Evolutionary conservation across 2,329 filamentous ascomycete genomes (phyloP), one percentile per base, ranked within the genome.

Genomic region (Tolypocladium inflatum): DNA sequence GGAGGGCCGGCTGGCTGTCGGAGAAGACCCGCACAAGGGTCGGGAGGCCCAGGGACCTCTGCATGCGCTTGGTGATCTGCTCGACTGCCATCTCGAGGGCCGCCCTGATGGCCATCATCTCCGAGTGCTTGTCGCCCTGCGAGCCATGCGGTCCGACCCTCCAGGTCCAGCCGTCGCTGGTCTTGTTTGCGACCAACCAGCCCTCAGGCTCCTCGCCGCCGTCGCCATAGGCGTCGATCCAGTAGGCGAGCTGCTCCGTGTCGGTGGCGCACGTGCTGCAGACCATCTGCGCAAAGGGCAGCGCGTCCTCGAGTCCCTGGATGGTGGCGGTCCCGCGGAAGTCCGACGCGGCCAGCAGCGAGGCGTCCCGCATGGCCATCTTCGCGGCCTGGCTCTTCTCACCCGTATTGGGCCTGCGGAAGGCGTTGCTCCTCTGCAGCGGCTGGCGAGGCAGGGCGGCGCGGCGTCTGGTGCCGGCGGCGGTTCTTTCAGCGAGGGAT

Each of bases 51-150:
- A 15, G 9, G 10, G 23, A 7, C 19, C 30, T 9, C 19, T n/a
- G 8, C 19, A 3, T 30, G 48, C 38, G 48, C 7, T 52, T 21
- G 19, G 35, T 2, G 13, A 50, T 19, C 1, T 33, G 3, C 21
- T 61, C 53, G 4, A 61, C 38, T 2, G 63, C 60, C 26, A 54
- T 63, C 1, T 60, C 55, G 5, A 66, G 55, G 2, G 60, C 62
- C 35, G 59, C 17, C 1, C 37, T 19, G 10, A 66, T 59, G n/a
- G 58, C 63, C 5, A 57, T 41, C 8, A 62, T 54, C 45, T 64
- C 57, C 8, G 50, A 10, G 21, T 21, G 37, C 11, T 56, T 15
- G 19, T 1, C 23, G 30, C 33, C 41, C 30, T 35, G 26, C 17
- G 26, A 39, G 26, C 9, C 33, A 37, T 39, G n/a, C 10, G 42